Base-by-base conservation (phyloP, 371 early-diverging fungal species). In the Gilbertella persicaria region DNA sequence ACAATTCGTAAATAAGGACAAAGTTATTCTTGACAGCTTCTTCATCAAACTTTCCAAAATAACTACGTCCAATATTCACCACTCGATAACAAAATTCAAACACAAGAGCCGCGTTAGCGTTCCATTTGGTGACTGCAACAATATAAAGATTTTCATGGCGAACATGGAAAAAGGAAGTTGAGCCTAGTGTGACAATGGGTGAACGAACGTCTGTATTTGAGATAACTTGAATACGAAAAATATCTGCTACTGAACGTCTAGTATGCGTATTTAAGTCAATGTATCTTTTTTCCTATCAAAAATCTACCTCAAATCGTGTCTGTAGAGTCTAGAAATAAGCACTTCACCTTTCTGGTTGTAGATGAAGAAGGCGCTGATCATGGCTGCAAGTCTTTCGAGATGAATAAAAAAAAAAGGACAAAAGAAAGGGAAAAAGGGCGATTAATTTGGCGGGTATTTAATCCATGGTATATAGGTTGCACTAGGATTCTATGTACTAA, bases 311-410 rank as follows among this genome's bases (percentile, higher is more conserved):
- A 94, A 80, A 68, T 98, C 98, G 55, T 91, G 90, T 30, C 97
- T 85, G 67, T 95, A 97, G 20, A 94, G 75, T 53, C 98, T 83
- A 20, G 96, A 95, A 58, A 98, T 96, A 49, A 98, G 92, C n/a
- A 97, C 95, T 67, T 98, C 98, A 29, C 98, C 98, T 66, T 97
- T 97, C 58, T 91, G 92, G 74, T 93, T 96, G 63, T 92, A 94
- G 53, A 94, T 92, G 79, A 97, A 96, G 47, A 97, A 83, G 7
- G 91, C 93, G 67, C 89, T 88, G 53, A 93, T 85, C 93, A 93
- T 92, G 38, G 39, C 23, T 20, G 45, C 28, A 45, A 45, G 45
- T 51, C 29, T 29, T 30, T 28, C 19, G 30, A 51, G 51, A 51
- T 42, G 51, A 51, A 48, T 28, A 38, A 25, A n/a, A 21, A 40